A percentile compares a stretch with the other conserved stretches of the same genome.
Evolutionary conservation across 257 asterid genomes (phyloP).

Genomic region (Nicotiana tomentosiformis): DNA sequence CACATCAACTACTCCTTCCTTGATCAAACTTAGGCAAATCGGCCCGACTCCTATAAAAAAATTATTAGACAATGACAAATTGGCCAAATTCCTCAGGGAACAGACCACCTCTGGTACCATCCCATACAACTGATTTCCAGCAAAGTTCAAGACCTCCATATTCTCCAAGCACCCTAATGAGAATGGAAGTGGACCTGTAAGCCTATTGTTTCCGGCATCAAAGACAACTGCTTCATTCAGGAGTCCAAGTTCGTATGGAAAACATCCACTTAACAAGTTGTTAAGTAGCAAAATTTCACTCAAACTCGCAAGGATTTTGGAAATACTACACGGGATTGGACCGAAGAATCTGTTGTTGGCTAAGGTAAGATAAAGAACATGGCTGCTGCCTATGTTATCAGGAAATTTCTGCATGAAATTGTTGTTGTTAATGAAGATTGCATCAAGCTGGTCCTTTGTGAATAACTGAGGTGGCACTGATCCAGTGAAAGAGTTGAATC

Average conservation of each 20-base stretch:
- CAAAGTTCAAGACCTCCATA: conserved; percentile 45
- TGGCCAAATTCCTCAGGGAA: conserved; percentile 28
- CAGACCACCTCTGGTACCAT: conserved; percentile 53
- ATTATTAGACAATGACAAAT: conserved; percentile 50
- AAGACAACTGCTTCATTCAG: conserved; percentile 37
- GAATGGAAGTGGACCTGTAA: conserved; percentile 50
- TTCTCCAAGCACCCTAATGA: conserved; percentile 53
- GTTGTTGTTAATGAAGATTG: conserved; percentile 56
- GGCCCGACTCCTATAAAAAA: conserved; percentile 47
- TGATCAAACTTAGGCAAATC: conserved; percentile 34
- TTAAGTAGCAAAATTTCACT: conserved; percentile 45
- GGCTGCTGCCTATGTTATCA: conserved; percentile 20
- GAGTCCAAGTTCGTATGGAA: conserved; percentile 52
- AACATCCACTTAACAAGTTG: conserved; percentile 47
- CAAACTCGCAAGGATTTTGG: conserved; percentile 14
- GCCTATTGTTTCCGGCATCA: conserved; percentile 40
- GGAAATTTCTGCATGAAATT: conserved; percentile 41
- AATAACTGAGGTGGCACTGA: conserved; percentile 48
- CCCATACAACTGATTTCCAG: conserved; percentile 45
- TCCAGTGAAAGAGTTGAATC: conserved; percentile 58
- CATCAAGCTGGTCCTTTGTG: conserved; percentile 30
- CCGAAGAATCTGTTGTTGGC: conserved; percentile 65
- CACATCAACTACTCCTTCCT: conserved; percentile 47
- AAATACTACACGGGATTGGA: conserved; percentile 43
- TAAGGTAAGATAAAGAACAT: conserved; percentile 35